Evolutionary conservation across 2,329 filamentous ascomycete species (phyloP).

Genomic region (Aspergillus sp.): DNA sequence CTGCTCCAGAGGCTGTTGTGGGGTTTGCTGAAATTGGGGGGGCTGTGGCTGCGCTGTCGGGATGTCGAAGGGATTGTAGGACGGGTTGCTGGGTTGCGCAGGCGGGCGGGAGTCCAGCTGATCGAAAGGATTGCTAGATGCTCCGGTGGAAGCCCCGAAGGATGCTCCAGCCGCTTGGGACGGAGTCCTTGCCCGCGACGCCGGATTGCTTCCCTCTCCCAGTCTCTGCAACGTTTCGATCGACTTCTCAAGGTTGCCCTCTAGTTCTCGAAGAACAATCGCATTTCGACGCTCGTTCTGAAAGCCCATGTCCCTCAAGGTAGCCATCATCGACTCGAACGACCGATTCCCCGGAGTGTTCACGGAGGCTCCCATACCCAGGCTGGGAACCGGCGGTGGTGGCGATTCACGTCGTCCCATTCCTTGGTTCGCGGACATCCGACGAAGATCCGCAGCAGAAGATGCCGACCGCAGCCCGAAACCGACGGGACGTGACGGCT

Average conservation of each 20-base stretch:
- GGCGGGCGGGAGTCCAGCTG: conserved; percentile 41
- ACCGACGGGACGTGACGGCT: conserved; percentile 60
- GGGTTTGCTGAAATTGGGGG: conserved; percentile 28
- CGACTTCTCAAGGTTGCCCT: conserved; percentile 80
- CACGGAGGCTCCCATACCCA: conserved; percentile 66
- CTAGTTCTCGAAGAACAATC: conserved; percentile 76
- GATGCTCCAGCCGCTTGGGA: conserved; percentile 29
- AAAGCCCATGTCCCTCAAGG: conserved; percentile 89
- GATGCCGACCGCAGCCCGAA: conserved; percentile 68
- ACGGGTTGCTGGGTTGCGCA: conserved; percentile 29
- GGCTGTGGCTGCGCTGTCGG: conserved; percentile 25
- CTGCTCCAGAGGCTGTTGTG: conserved; percentile 55
- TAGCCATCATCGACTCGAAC: conserved; percentile 72
- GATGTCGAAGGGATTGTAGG: conserved; percentile 70
- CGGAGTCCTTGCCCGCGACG: conserved; percentile 57
- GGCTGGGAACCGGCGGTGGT: conserved; percentile 26
- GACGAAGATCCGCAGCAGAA: conserved; percentile 65
- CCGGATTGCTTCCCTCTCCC: conserved; percentile 62
- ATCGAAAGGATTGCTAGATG: conserved; percentile 68
- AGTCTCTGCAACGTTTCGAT: conserved; percentile 81
- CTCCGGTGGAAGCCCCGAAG: conserved; percentile 7
- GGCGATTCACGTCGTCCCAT: conserved; percentile 29
- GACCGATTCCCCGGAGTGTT: conserved; percentile 43
- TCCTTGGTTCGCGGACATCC: conserved; percentile 58
- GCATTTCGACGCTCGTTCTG: conserved; percentile 77